Percentiles rank a stretch among this genome's conserved stretches.
phyloP scores from a whole-genome alignment of 2,329 filamentous ascomycete genomes.

The Alternaria brassicae region DNA sequence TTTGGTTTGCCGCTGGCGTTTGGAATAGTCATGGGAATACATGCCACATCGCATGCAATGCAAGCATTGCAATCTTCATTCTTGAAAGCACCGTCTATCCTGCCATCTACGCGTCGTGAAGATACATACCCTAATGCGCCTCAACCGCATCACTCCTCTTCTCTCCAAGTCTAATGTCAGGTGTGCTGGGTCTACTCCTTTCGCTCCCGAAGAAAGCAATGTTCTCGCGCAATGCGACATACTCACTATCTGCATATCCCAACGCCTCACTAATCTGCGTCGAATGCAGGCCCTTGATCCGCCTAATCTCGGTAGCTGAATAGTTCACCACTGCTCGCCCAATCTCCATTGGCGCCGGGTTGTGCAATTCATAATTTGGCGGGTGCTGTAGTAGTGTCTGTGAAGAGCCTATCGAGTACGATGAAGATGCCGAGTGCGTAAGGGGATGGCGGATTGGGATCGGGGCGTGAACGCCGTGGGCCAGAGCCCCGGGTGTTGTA shows the following conservation, averaged over 20 bases:
- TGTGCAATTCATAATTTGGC: conserved; percentile 40
- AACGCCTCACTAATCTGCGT: conserved; percentile 79
- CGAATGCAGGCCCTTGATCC: conserved; percentile 86
- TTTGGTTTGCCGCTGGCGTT: not conserved
- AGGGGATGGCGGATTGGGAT: conserved; percentile 29
- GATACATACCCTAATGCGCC: not conserved
- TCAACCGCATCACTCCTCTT: conserved; percentile 10
- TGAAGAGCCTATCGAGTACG: conserved; percentile 24
- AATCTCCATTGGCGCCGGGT: conserved; percentile 68
- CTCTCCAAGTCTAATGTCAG: conserved; percentile 31
- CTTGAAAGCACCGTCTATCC: not conserved
- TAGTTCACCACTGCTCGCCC: conserved; percentile 93
- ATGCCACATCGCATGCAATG: not conserved
- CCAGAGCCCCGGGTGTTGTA: conserved; percentile 23
- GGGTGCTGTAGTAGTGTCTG: conserved; percentile 21
- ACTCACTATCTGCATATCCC: conserved; percentile 94
- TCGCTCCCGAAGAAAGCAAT: conserved; percentile 72
- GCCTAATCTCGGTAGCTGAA: conserved; percentile 78
- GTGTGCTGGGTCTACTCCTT: conserved; percentile 49
- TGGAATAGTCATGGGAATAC: not conserved
- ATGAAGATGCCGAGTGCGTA: not conserved
- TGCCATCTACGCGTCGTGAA: not conserved
- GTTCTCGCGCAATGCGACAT: conserved; percentile 87
- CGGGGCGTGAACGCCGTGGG: conserved; percentile 27
- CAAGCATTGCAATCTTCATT: not conserved